Evolutionary conservation across 257 asterid species (phyloP).

Genomic region (Solanum bukasovii): DNA sequence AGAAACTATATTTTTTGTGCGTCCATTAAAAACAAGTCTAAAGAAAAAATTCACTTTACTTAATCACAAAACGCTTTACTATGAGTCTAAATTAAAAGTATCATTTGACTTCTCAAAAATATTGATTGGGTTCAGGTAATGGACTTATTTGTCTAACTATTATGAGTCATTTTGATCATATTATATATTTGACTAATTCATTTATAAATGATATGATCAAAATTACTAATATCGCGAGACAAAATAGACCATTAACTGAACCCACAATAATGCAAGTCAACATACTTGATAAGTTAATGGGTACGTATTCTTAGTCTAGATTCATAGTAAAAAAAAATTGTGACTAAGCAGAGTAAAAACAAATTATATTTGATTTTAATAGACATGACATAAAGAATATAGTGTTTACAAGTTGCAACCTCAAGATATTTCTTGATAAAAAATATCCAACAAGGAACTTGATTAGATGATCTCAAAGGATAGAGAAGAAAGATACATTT

Average conservation of each 20-base stretch:
- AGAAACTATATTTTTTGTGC: too few relatives aligned
- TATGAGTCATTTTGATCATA: background rate
- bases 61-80: too few relatives aligned
- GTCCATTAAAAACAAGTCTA: background rate
- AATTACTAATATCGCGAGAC: background rate
- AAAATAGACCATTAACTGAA: too few relatives aligned
- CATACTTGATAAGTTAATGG: background rate
- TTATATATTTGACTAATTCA: background rate
- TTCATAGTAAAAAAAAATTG: background rate
- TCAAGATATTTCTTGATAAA: background rate
- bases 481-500: too few relatives aligned
- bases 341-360: background rate
- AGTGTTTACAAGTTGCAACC: background rate
- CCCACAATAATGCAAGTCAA: background rate
- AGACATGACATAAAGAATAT: background rate
- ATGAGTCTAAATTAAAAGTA: too few relatives aligned
- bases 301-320: background rate
- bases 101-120: background rate
- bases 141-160: background rate
- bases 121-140: background rate
- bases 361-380: too few relatives aligned
- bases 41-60: background rate
- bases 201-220: background rate
- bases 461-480: too few relatives aligned
- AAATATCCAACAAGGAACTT: too few relatives aligned